Evolutionary conservation across 2,329 filamentous ascomycete species (phyloP), one percentile per base, ranked within the genome.

Genomic region (Colletotrichum sp.): DNA sequence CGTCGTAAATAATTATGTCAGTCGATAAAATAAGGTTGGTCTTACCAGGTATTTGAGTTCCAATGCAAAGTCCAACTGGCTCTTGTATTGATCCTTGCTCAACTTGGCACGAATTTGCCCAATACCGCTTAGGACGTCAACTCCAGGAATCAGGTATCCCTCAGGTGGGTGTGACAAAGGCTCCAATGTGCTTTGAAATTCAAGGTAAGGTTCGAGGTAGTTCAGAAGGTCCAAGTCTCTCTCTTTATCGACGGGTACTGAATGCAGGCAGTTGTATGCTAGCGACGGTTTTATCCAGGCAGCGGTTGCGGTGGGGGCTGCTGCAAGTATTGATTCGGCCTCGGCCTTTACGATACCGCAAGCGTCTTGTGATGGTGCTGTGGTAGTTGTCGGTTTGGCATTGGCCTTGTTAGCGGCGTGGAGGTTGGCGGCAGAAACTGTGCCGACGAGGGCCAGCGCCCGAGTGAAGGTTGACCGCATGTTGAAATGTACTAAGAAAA

Each of bases 121-220:
- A 13, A 80, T 22, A 1, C 79, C 79, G 4, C 32, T 55, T 1
- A 78, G 27, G 7, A 80, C 25, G 28, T 80, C 78, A 15, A 80
- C 77, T 15, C 76, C 77, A 0, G 77, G 74, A 19, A 78, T 68
- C 5, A 80, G 48, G 36, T 79, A 80, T 16, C 77, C 77, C 13
- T 76, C 55, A 0, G 79, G 78, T 1, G 79, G 79, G 13, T 74
- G 55, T 12, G 66, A 48, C 1, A 80, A 72, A 16, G 71, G 64
- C 22, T 79, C 76, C 16, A 80, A 16, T 2, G 79, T 79, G 64
- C 76, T 76, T 27, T 80, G 79, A 8, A 71, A 78, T 15, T 63
- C n/a, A 2, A 79, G 7, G 8, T 71, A 78, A 5, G 79, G 79
- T 19, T 69, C 63, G 3, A 80, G 60, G 39, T 78, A 80, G 63